Percentiles rank a stretch among this genome's conserved stretches.
These are phyloP conservation scores for Pulveroboletus sp. DNA, from an alignment of 768 basidiomycete genomes.

Conservation along the genomic window DNA sequence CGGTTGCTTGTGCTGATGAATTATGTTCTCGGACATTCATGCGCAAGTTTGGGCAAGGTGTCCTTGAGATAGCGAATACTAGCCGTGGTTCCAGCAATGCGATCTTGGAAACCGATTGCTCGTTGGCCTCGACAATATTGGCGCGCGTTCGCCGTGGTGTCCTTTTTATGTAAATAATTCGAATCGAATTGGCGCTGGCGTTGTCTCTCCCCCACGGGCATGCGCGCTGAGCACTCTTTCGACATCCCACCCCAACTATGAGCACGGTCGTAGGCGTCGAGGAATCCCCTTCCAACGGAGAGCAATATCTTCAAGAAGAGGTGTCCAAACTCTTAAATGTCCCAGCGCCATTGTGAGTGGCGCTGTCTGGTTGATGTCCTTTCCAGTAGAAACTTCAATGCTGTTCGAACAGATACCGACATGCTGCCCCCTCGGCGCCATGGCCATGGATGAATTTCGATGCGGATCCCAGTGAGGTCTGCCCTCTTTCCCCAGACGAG, in stretches of 20 bases:
- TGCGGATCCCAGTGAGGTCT: conserved; percentile 18
- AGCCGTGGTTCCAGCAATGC: no score
- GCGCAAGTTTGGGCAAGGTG: no score
- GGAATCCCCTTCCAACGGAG: background rate
- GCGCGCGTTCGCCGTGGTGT: no score
- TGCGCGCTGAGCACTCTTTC: background rate
- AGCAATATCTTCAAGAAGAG: conserved; percentile 7
- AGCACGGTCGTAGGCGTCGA: conserved; percentile 9
- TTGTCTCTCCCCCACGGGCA: background rate
- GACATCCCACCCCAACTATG: conserved; percentile 11
- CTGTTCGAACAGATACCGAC: conserved; percentile 27
- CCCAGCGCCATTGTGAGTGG: conserved; percentile 26
- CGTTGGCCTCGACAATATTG: no score
- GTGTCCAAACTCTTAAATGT: conserved; percentile 15
- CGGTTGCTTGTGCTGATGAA: no score
- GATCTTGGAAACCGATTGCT: no score
- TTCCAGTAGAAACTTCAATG: background rate
- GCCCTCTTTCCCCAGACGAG: conserved; percentile 11
- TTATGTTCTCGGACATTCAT: no score
- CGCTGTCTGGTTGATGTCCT: background rate
- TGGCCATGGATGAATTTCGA: conserved; percentile 42
- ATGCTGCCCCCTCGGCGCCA: conserved; percentile 38
- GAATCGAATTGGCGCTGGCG: background rate
- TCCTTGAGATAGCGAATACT: no score
- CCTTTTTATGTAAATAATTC: no score